Conservation (phyloP, 495 filamentous ascomycete genomes). For the Astrocystis sublimbata region DNA sequence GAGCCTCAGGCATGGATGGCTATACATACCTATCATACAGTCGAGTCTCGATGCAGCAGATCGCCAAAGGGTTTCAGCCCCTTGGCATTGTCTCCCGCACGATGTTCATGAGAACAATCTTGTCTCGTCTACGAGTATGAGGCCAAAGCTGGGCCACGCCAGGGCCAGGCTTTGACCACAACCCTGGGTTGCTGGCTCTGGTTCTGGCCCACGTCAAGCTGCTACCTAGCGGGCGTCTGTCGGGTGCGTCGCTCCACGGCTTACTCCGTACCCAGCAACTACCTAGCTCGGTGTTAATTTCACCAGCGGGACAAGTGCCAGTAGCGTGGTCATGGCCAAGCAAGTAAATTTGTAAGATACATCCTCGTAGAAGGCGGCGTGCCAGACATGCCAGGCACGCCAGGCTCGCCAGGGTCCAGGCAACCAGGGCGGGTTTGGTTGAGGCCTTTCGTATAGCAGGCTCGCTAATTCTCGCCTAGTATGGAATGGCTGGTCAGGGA, state of each 20-base stretch:
- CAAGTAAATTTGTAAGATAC: not conserved
- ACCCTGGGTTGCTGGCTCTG: not conserved
- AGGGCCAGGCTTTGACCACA: not conserved
- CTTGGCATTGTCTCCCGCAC: not conserved
- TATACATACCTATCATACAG: not conserved
- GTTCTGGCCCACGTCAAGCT: conserved; percentile 2
- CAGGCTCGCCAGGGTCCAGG: not conserved
- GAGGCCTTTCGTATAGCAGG: not conserved
- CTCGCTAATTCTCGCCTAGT: conserved; percentile 23
- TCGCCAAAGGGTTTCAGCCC: not conserved
- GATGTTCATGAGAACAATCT: not conserved
- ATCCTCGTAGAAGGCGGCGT: not conserved
- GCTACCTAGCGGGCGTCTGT: not conserved
- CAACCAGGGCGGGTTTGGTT: not conserved
- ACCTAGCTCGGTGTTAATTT: not conserved
- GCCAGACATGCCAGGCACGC: too few relatives aligned
- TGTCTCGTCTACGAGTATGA: not conserved
- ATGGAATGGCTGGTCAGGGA: conserved; percentile 3
- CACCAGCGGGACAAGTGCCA: not conserved
- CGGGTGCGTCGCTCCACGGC: conserved; percentile 4
- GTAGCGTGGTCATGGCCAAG: not conserved
- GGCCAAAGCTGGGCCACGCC: not conserved
- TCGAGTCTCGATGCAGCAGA: not conserved
- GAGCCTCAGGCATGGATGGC: too few relatives aligned
- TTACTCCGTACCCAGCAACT: not conserved